These are phyloP conservation scores for Iberis pinnata DNA, from an alignment of 345 rosid genomes.

Conservation along the genomic window DNA sequence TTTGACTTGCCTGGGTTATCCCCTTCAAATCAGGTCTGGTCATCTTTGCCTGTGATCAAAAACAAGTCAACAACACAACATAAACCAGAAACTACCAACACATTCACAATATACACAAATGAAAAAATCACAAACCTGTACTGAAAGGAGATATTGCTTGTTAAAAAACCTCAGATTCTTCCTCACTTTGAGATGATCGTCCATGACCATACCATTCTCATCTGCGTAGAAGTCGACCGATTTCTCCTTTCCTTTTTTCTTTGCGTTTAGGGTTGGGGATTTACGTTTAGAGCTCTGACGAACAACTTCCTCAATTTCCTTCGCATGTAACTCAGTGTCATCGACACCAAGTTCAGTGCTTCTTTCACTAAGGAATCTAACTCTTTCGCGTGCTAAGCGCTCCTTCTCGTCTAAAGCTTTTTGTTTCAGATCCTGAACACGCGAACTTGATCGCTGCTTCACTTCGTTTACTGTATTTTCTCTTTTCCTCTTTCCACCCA, in stretches of 20 bases:
- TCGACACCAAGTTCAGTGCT: background rate
- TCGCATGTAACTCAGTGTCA: background rate
- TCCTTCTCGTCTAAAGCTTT: constrained; percentile 43
- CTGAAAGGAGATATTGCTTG: constrained; percentile 70
- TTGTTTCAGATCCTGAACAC: constrained; percentile 32
- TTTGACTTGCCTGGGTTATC: constrained; percentile 58
- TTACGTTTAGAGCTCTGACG: background rate
- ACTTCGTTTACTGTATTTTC: background rate
- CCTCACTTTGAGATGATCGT: constrained; percentile 52
- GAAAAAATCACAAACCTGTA: constrained; percentile 45
- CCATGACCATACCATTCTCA: constrained; percentile 27
- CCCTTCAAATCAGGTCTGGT: constrained; percentile 86
- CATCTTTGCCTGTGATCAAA: constrained; percentile 22
- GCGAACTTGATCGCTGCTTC: constrained; percentile 34
- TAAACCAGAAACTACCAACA: constrained; percentile 2
- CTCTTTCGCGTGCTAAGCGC: constrained; percentile 38
- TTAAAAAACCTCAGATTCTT: constrained; percentile 69
- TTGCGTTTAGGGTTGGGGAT: background rate
- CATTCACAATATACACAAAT: no score
- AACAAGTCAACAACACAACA: constrained; percentile 8
- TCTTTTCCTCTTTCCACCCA: background rate
- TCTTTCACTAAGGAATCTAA: constrained; percentile 29
- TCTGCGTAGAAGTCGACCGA: background rate
- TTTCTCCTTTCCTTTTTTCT: constrained; percentile 15
- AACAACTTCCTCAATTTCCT: background rate